phyloP scores from a whole-genome alignment of 192 early-diverging fungal species.

The Geosiphon pyriformis region DNA sequence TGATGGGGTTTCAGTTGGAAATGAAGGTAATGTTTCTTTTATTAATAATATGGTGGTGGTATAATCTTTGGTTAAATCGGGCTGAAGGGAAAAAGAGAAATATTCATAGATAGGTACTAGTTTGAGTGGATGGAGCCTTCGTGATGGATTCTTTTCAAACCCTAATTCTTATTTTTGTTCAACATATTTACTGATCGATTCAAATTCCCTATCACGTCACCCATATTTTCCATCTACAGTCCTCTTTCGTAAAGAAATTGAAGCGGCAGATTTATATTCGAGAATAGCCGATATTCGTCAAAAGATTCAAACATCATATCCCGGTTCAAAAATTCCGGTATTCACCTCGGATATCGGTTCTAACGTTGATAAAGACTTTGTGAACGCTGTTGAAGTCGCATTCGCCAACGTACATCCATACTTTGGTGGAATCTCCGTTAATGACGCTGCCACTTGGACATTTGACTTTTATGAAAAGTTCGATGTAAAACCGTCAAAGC shows the following conservation, averaged over 20 bases:
- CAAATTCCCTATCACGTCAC: too few relatives aligned
- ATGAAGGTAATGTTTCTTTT: constrained; percentile 32
- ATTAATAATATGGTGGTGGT: neutral
- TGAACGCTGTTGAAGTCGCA: constrained; percentile 51
- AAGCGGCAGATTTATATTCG: neutral
- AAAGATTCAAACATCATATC: constrained; percentile 16
- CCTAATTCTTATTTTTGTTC: constrained; percentile 3
- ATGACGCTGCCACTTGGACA: constrained; percentile 45
- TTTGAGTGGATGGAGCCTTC: too few relatives aligned
- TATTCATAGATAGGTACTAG: too few relatives aligned
- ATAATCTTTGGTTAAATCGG: too few relatives aligned
- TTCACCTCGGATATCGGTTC: constrained; percentile 38
- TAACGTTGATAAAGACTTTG: constrained; percentile 33
- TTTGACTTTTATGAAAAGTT: constrained; percentile 47
- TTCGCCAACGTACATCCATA: constrained; percentile 66
- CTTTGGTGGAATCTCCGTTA: constrained; percentile 51
- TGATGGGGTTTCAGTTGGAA: constrained; percentile 41
- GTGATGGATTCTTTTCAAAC: too few relatives aligned
- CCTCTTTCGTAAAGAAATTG: constrained; percentile 36
- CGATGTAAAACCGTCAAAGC: constrained; percentile 34
- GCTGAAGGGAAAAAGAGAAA: too few relatives aligned
- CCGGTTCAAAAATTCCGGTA: constrained; percentile 26
- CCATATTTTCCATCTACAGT: too few relatives aligned
- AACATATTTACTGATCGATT: neutral
- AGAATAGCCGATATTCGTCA: constrained; percentile 25